Percentiles rank a stretch among this genome's conserved stretches.
Evolutionary conservation across 1,284 basidiomycete genomes (phyloP).

Genomic region (Malassezia obtusa): DNA sequence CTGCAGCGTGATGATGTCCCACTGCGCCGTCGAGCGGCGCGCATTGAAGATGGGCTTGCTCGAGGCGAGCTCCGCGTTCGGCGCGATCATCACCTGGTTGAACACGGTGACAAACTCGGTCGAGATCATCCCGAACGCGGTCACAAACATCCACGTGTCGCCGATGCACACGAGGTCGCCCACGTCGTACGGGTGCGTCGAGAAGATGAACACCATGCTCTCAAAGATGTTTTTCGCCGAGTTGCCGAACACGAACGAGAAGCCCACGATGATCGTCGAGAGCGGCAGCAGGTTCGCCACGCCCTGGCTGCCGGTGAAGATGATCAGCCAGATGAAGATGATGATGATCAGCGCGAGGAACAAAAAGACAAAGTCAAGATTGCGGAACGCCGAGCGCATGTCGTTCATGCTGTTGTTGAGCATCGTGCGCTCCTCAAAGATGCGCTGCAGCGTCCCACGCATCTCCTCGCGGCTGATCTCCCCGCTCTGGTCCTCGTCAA

Average conservation of each 20-base stretch:
- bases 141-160: constrained; percentile 46
- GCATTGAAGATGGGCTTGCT: constrained; percentile 63
- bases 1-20: constrained; percentile 59
- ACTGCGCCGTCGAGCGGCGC: constrained; percentile 52
- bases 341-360: constrained; percentile 57
- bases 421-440: constrained; percentile 68
- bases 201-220: constrained; percentile 61
- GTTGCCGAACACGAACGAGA: constrained; percentile 58
- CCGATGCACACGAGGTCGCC: constrained; percentile 47
- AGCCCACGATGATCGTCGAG: constrained; percentile 59
- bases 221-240: constrained; percentile 72
- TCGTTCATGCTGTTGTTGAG: constrained; percentile 58
- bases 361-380: constrained; percentile 52
- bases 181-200: constrained; percentile 50
- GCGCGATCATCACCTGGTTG: constrained; percentile 67
- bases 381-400: constrained; percentile 37
- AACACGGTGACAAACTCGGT: constrained; percentile 69
- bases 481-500: constrained; percentile 74
- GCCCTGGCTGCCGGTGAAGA: constrained; percentile 64
- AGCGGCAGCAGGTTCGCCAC: constrained; percentile 69
- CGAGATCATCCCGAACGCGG: constrained; percentile 63
- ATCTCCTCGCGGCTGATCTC: constrained; percentile 71
- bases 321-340: constrained; percentile 65
- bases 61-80: constrained; percentile 64
- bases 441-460: constrained; percentile 70